Evolutionary conservation across 164 flowering plant genomes (phyloP).

Genomic region (Tetracentron sinense): DNA sequence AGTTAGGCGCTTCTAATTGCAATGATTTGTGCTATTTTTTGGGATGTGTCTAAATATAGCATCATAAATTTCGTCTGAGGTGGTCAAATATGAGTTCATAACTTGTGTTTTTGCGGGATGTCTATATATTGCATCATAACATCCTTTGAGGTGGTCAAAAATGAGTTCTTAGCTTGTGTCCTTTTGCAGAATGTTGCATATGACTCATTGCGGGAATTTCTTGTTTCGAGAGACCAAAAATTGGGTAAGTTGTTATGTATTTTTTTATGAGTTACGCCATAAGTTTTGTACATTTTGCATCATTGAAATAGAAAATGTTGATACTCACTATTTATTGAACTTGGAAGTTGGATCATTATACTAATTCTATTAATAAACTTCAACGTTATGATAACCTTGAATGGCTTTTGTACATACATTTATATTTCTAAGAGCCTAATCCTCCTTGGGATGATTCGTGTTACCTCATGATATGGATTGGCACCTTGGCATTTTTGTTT

Average conservation of each 20-base stretch:
- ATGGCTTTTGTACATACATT: not conserved
- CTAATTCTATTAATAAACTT: not conserved
- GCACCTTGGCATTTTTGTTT: not conserved
- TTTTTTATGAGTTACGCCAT: no score
- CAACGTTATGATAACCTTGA: not conserved
- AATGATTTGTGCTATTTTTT: no score
- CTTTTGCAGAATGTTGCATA: conserved; percentile 81
- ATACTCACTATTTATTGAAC: not conserved
- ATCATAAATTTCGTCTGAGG: not conserved
- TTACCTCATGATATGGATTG: not conserved
- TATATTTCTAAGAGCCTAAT: not conserved
- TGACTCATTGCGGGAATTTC: conserved; percentile 55
- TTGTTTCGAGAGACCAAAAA: conserved; percentile 34
- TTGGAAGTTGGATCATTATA: not conserved
- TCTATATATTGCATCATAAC: not conserved
- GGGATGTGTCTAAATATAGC: not conserved
- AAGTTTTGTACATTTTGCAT: not conserved
- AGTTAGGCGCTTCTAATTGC: no score
- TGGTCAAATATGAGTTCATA: not conserved
- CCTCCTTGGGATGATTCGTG: not conserved
- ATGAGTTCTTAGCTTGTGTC: not conserved
- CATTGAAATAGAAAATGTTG: not conserved
- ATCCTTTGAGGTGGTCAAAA: not conserved
- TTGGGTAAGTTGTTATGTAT: conserved; percentile 36
- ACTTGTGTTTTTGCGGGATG: no score